phyloP scores from a whole-genome alignment of 106 monocot species.

The Ottelia alismoides region DNA sequence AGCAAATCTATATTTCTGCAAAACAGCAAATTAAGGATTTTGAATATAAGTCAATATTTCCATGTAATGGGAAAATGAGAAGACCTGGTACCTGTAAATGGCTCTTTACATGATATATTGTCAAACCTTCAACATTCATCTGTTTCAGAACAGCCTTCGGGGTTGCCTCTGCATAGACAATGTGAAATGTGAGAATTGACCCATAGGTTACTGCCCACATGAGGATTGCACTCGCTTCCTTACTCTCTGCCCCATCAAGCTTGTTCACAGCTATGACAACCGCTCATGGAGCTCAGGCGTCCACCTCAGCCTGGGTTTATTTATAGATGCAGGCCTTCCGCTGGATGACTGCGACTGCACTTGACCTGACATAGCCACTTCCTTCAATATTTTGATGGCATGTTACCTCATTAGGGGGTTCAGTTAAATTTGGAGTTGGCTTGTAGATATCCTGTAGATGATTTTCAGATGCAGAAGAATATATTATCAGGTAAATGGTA shows the following conservation, averaged over 20 bases:
- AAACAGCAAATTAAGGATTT: not conserved
- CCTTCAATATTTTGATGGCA: slow-evolving; percentile 13
- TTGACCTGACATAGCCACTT: slow-evolving; percentile 10
- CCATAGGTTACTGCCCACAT: too few relatives aligned
- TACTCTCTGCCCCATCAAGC: slow-evolving; percentile 90
- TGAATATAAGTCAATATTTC: not conserved
- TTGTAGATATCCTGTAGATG: slow-evolving; percentile 80
- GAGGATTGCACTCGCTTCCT: slow-evolving; percentile 2
- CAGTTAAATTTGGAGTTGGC: slow-evolving; percentile 22
- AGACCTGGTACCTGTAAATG: slow-evolving; percentile 62
- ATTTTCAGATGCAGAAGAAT: too few relatives aligned
- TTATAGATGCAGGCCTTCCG: slow-evolving; percentile 19
- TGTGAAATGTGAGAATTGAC: too few relatives aligned
- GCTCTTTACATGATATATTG: slow-evolving; percentile 94
- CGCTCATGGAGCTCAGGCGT: slow-evolving; percentile 76
- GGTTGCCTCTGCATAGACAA: slow-evolving; percentile 82
- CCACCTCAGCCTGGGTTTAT: slow-evolving; percentile 84
- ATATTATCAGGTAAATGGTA: too few relatives aligned
- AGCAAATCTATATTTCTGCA: slow-evolving; percentile 86
- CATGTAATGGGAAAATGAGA: not conserved
- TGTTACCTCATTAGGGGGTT: slow-evolving; percentile 11
- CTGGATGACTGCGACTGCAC: slow-evolving; percentile 22
- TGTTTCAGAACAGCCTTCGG: slow-evolving; percentile 87
- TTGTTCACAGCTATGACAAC: slow-evolving; percentile 85
- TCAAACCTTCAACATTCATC: slow-evolving; percentile 84